These are phyloP conservation scores for Scleromitrula shiraiana DNA, from an alignment of 2,329 filamentous ascomycete genomes.

Conservation along the genomic window DNA sequence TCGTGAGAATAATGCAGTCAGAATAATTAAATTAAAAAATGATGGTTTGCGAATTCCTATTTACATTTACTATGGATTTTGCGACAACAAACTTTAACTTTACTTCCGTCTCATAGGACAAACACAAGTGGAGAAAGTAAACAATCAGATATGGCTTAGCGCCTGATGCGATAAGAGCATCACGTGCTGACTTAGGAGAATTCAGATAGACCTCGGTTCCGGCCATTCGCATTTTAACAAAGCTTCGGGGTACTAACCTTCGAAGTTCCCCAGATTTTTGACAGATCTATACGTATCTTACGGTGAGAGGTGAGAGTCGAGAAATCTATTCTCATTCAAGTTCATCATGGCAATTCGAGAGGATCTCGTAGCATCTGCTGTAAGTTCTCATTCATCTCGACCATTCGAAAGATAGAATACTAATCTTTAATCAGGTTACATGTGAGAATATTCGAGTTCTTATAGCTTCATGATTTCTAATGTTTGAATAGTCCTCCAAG, in stretches of 20 bases:
- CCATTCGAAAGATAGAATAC: conserved; percentile 15
- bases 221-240: conserved; percentile 14
- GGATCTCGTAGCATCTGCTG: conserved; percentile 80
- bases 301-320: not conserved
- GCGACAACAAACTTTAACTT: conserved; percentile 5
- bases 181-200: not conserved
- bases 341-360: conserved; percentile 75
- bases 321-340: not conserved
- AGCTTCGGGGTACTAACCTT: not conserved
- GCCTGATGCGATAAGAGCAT: not conserved
- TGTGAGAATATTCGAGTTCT: conserved; percentile 22
- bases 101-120: conserved; percentile 1
- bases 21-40: not conserved
- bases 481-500: conserved; percentile 66
- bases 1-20: not conserved
- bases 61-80: not conserved
- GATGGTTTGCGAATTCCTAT: not conserved
- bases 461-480: conserved; percentile 13
- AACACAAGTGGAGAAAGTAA: conserved; percentile 8
- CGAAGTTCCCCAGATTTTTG: conserved; percentile 5
- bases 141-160: conserved; percentile 4
- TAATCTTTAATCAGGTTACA: conserved; percentile 26
- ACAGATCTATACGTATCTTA: not conserved
- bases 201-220: conserved; percentile 14
- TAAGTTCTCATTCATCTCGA: conserved; percentile 40